phyloP scores from a whole-genome alignment of 2,329 filamentous ascomycete species.

The Cladosporium sp. region DNA sequence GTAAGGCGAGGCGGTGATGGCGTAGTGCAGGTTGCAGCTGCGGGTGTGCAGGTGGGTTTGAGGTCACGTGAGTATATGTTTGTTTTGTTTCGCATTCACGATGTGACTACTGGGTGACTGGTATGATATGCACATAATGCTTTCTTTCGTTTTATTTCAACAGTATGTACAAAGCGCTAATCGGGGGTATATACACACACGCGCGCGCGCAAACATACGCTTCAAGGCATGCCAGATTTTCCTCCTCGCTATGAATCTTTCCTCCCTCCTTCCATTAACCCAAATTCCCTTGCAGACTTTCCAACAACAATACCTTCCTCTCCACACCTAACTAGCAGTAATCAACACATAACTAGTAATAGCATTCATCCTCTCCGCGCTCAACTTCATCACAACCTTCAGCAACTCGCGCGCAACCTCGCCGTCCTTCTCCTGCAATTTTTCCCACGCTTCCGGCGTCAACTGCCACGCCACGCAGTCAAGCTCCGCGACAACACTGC shows the following conservation, averaged over 20 bases:
- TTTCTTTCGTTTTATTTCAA: background rate
- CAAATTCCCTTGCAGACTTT: background rate
- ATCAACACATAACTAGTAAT: constrained; percentile 56
- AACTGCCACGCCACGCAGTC: constrained; percentile 83
- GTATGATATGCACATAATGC: background rate
- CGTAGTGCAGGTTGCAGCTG: background rate
- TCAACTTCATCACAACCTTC: constrained; percentile 86
- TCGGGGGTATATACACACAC: background rate
- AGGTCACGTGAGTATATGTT: background rate
- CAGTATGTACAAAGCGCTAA: background rate
- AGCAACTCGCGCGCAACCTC: constrained; percentile 83
- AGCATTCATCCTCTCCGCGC: constrained; percentile 84
- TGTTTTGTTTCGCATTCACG: background rate
- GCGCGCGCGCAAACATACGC: background rate
- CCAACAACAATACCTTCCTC: background rate
- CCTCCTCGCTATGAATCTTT: too few relatives aligned
- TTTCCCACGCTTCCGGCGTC: constrained; percentile 69
- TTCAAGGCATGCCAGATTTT: background rate
- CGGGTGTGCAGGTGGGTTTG: background rate
- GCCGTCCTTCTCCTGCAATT: constrained; percentile 69
- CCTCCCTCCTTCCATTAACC: background rate
- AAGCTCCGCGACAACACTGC: constrained; percentile 80
- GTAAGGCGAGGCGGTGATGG: background rate
- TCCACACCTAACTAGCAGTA: constrained; percentile 39
- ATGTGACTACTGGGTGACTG: background rate